A percentile compares a stretch with the other conserved stretches of the same genome.
Conservation (phyloP, 192 early-diverging fungal species). For the Helicostylum pulchrum region DNA sequence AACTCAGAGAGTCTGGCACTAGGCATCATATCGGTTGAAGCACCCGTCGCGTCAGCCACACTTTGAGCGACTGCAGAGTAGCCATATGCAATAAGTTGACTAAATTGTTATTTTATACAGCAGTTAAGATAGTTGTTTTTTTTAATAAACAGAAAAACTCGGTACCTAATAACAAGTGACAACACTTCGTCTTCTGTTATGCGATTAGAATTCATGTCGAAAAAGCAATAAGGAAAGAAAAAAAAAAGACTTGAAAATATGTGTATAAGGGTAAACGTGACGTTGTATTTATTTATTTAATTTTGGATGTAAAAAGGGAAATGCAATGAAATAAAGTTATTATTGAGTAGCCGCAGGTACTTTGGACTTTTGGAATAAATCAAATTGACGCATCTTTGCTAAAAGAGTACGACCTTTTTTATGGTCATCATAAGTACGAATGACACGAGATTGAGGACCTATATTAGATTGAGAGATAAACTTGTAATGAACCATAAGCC, state of each 20-base stretch:
- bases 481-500: slow-evolving; percentile 79
- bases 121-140: not conserved
- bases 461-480: slow-evolving; percentile 73
- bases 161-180: slow-evolving; percentile 22
- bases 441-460: slow-evolving; percentile 82
- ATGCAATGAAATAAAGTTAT: not conserved
- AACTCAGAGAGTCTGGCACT: slow-evolving; percentile 60
- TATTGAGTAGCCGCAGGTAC: not conserved
- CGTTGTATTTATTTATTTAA: too few species aligned
- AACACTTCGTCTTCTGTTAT: slow-evolving; percentile 23
- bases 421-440: slow-evolving; percentile 67
- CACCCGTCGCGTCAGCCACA: slow-evolving; percentile 64
- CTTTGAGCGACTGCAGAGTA: slow-evolving; percentile 52
- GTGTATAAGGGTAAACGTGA: too few species aligned
- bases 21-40: slow-evolving; percentile 55
- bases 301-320: not conserved
- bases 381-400: slow-evolving; percentile 31
- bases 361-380: not conserved
- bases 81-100: slow-evolving; percentile 55
- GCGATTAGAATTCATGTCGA: slow-evolving; percentile 9
- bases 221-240: not conserved
- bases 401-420: slow-evolving; percentile 70
- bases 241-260: too few species aligned
- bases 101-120: not conserved
- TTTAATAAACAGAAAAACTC: not conserved